Conservation (phyloP, 768 basidiomycete genomes). For the Mycena venus region DNA sequence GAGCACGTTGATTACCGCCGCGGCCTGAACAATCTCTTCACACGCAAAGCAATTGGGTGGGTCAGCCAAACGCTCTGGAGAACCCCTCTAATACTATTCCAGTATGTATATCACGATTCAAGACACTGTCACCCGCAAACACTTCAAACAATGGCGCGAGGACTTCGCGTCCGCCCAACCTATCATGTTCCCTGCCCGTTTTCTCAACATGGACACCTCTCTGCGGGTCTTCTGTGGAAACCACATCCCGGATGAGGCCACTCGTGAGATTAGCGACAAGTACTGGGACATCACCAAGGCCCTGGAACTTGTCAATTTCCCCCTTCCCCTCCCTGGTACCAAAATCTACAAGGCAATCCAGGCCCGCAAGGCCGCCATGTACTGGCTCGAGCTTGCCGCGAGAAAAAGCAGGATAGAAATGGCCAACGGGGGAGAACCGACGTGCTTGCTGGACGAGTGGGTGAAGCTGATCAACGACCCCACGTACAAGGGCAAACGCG, state of each 20-base stretch:
- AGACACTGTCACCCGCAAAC: slow-evolving; percentile 84
- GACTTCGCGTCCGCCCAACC: slow-evolving; percentile 61
- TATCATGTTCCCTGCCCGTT: slow-evolving; percentile 93
- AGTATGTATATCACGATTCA: slow-evolving; percentile 90
- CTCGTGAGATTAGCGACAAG: slow-evolving; percentile 87
- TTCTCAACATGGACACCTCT: slow-evolving; percentile 97
- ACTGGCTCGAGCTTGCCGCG: slow-evolving; percentile 85
- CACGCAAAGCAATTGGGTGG: slow-evolving; percentile 91
- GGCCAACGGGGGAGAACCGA: slow-evolving; percentile 82
- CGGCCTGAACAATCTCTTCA: slow-evolving; percentile 92
- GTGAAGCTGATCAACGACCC: slow-evolving; percentile 77
- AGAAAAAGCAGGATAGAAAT: slow-evolving; percentile 86
- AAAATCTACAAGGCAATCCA: slow-evolving; percentile 96
- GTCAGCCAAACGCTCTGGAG: slow-evolving; percentile 36
- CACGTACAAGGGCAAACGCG: slow-evolving; percentile 80
- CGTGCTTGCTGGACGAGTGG: slow-evolving; percentile 96
- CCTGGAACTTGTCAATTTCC: slow-evolving; percentile 99
- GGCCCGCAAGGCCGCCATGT: slow-evolving; percentile 87
- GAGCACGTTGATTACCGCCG: slow-evolving; percentile 94
- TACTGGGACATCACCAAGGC: slow-evolving; percentile 98
- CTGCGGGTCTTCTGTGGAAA: slow-evolving; percentile 95
- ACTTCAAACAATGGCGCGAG: slow-evolving; percentile 78
- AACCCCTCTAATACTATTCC: slow-evolving; percentile 9
- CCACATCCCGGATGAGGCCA: slow-evolving; percentile 87
- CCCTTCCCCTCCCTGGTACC: slow-evolving; percentile 93